Conservation (phyloP, 257 asterid genomes). For the Forsythia viridissima region DNA sequence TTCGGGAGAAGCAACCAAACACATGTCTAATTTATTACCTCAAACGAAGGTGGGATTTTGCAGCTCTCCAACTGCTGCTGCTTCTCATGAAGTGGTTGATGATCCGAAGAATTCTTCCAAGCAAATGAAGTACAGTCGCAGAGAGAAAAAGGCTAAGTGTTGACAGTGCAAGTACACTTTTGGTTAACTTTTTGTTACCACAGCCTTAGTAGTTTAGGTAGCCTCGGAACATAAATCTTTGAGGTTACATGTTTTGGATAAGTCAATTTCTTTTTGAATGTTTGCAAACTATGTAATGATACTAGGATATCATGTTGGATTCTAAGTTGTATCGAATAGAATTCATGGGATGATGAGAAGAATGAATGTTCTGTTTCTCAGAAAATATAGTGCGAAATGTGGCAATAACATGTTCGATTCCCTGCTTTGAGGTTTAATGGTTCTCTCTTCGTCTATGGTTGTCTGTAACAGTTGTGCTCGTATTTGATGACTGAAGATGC, state of each 20-base stretch:
- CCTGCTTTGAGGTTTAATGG: no score
- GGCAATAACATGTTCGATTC: neutral
- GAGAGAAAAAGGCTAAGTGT: neutral
- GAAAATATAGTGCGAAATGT: neutral
- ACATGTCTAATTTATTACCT: slow-evolving; percentile 9
- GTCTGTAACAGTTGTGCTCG: no score
- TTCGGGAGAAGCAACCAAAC: slow-evolving; percentile 20
- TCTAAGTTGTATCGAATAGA: neutral
- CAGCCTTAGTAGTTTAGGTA: neutral
- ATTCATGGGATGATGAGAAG: neutral
- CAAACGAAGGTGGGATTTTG: neutral
- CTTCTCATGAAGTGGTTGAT: neutral
- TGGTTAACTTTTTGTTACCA: neutral
- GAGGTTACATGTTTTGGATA: neutral
- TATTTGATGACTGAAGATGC: no score
- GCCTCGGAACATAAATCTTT: neutral
- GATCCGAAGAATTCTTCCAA: neutral
- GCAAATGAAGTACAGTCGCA: neutral
- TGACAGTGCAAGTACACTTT: neutral
- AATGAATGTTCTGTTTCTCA: neutral
- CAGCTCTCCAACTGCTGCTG: slow-evolving; percentile 1
- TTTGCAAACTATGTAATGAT: neutral
- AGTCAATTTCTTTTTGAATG: neutral
- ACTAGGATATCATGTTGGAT: no score
- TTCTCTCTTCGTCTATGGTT: neutral